These are phyloP conservation scores for Phellopilus nigrolimitatus DNA, from an alignment of 1,284 basidiomycete species.

Conservation along the genomic window DNA sequence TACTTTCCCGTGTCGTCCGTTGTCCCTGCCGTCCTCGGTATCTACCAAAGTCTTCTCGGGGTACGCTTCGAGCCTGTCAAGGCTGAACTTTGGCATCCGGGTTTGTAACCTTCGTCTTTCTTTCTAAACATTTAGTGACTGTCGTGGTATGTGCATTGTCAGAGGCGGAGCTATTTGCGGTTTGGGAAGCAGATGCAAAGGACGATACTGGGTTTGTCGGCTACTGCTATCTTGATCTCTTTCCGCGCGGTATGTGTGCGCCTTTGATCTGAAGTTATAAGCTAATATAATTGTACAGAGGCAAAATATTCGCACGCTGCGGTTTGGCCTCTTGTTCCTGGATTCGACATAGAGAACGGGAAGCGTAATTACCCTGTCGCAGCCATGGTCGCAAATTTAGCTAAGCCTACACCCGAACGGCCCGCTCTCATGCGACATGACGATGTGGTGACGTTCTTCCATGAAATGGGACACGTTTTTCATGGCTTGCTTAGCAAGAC, in stretches of 20 bases:
- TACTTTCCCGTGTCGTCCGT: slow-evolving; percentile 82
- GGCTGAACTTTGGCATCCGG: slow-evolving; percentile 66
- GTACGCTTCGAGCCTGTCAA: slow-evolving; percentile 68
- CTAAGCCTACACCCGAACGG: slow-evolving; percentile 73
- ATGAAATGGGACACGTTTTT: slow-evolving; percentile 86
- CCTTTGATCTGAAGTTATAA: slow-evolving; percentile 1
- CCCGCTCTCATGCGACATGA: slow-evolving; percentile 82
- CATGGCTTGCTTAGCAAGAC: slow-evolving; percentile 74
- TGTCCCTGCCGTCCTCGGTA: slow-evolving; percentile 72
- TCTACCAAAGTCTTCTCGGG: slow-evolving; percentile 76
- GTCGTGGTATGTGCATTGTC: not conserved
- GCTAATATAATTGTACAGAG: no score
- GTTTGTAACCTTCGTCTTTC: slow-evolving; percentile 31
- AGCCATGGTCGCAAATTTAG: slow-evolving; percentile 85
- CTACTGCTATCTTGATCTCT: slow-evolving; percentile 82
- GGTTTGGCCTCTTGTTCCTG: slow-evolving; percentile 71
- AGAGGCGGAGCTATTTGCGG: slow-evolving; percentile 78
- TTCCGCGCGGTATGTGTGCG: slow-evolving; percentile 63
- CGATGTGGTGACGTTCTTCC: slow-evolving; percentile 78
- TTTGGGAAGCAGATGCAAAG: slow-evolving; percentile 74
- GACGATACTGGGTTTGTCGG: slow-evolving; percentile 70
- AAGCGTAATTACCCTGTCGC: slow-evolving; percentile 66
- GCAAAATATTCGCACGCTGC: slow-evolving; percentile 85
- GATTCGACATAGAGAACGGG: slow-evolving; percentile 50
- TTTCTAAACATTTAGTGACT: not conserved